A percentile compares a stretch with the other conserved stretches of the same genome.
phyloP scores from a whole-genome alignment of 257 asterid genomes.

The Solanum paucissectum region DNA sequence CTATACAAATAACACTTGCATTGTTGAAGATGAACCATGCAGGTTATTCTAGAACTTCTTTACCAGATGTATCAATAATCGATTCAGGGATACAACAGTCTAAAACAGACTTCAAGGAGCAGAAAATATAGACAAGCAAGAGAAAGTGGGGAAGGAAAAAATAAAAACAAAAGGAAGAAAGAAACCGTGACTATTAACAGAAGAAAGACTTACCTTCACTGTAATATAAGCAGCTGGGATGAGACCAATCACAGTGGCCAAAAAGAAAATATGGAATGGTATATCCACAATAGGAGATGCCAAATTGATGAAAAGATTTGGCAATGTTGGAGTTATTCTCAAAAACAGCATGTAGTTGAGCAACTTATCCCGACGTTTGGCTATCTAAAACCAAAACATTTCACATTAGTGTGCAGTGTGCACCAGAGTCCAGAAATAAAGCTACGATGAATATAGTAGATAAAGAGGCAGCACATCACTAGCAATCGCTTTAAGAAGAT shows the following conservation, averaged over 20 bases:
- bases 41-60: not conserved
- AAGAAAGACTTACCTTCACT: conserved; percentile 49
- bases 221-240: conserved; percentile 81
- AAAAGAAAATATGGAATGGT: conserved; percentile 69
- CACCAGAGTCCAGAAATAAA: not conserved
- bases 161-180: not conserved
- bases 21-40: not conserved
- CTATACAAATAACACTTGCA: not conserved
- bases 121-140: not conserved
- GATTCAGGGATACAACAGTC: not conserved
- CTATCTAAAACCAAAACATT: conserved; percentile 43
- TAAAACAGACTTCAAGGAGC: not conserved
- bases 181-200: not conserved
- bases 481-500: not conserved
- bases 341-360: conserved; percentile 85
- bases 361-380: conserved; percentile 68
- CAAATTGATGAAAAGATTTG: conserved; percentile 83
- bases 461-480: not conserved
- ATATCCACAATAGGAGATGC: conserved; percentile 92
- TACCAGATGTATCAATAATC: not conserved
- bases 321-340: conserved; percentile 84
- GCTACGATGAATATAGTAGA: not conserved
- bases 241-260: conserved; percentile 76
- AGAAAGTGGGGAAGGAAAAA: not conserved
- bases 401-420: not conserved